Percentiles rank a stretch among this genome's conserved stretches.
Conservation (phyloP, 2,329 filamentous ascomycete genomes). For the Botrytis deweyae region DNA sequence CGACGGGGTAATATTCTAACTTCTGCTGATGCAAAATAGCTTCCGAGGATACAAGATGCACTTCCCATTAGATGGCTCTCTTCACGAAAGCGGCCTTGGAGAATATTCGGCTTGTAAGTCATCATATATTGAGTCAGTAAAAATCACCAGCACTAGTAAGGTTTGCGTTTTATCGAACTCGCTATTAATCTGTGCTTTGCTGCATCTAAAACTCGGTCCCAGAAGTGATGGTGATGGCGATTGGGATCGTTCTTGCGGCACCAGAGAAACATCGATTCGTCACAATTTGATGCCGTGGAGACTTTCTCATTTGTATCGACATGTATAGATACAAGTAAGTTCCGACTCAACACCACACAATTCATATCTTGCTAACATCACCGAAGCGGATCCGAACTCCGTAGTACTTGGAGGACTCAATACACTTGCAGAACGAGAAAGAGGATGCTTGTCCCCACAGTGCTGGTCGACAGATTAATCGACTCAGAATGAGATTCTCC, state of each 20-base stretch:
- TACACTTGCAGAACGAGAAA: neutral
- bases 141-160: neutral
- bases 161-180: no score
- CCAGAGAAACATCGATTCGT: neutral
- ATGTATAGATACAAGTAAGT: neutral
- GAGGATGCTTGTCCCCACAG: neutral
- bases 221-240: neutral
- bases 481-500: neutral
- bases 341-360: neutral
- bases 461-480: neutral
- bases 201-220: no score
- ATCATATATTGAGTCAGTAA: neutral
- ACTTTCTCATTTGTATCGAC: neutral
- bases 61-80: neutral
- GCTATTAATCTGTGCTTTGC: no score
- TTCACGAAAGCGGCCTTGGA: neutral
- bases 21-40: neutral
- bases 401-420: neutral
- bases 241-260: neutral
- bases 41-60: neutral
- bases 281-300: neutral
- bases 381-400: neutral
- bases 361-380: neutral
- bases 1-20: neutral
- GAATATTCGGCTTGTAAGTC: neutral